Conservation (phyloP, 2,329 filamentous ascomycete genomes). For the Aaosphaeria pasadenensis region DNA sequence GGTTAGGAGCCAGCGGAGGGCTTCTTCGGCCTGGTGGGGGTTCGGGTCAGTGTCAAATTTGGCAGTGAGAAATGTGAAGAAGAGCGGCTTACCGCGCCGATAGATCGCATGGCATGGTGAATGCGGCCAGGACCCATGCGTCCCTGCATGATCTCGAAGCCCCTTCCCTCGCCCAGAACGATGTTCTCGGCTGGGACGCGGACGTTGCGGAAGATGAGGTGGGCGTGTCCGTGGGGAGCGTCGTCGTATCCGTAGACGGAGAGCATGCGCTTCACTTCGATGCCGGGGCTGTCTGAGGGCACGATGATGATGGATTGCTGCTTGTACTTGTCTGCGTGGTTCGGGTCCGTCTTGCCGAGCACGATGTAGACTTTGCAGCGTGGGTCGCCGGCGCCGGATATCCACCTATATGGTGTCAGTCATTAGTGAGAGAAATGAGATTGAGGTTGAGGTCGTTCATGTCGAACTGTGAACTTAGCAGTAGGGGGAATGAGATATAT, state of each 20-base stretch:
- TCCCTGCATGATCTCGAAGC: constrained; percentile 98
- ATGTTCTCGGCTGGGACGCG: constrained; percentile 77
- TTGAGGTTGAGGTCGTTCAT: not conserved
- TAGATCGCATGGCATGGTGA: constrained; percentile 91
- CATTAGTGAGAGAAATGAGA: not conserved
- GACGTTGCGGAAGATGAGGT: constrained; percentile 83
- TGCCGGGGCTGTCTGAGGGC: constrained; percentile 71
- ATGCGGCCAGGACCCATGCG: constrained; percentile 91
- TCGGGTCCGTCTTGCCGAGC: constrained; percentile 83
- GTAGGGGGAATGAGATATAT: not conserved
- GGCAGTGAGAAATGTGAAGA: not conserved
- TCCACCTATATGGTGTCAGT: constrained; percentile 57
- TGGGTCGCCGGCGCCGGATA: constrained; percentile 85
- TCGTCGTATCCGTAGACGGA: constrained; percentile 93
- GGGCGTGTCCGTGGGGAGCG: constrained; percentile 93
- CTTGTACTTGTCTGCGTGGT: constrained; percentile 71
- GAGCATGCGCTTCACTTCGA: constrained; percentile 86
- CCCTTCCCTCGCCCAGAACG: constrained; percentile 83
- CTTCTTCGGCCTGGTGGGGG: constrained; percentile 65
- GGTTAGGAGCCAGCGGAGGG: constrained; percentile 87
- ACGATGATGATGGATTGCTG: constrained; percentile 92
- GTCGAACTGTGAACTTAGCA: no score
- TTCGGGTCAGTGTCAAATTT: constrained; percentile 4
- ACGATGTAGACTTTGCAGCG: constrained; percentile 89
- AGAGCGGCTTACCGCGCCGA: constrained; percentile 65